phyloP scores from a whole-genome alignment of 208 protist species.

The Trypanosoma platydactyli region DNA sequence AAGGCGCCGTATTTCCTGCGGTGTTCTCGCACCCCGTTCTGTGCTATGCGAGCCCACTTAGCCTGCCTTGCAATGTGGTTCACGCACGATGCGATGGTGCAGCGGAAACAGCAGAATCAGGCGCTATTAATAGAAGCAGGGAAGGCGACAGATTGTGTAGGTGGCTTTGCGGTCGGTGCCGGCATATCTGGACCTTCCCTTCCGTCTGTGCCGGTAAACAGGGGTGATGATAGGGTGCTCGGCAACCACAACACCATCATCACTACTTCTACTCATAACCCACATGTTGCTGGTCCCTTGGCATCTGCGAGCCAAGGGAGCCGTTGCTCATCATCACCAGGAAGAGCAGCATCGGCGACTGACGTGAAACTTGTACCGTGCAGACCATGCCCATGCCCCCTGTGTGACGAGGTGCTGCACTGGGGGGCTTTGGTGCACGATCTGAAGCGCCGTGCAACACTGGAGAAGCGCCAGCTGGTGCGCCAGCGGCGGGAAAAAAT shows the following conservation, averaged over 20 bases:
- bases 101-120: conserved; percentile 2
- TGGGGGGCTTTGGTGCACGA: conserved; percentile 64
- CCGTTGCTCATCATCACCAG: no score
- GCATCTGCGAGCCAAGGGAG: no score
- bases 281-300: no score
- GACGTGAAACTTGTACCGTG: conserved; percentile 18
- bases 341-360: no score
- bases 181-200: no score
- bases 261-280: no score
- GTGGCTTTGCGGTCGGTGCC: no score
- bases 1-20: conserved; percentile 51
- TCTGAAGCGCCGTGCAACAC: conserved; percentile 59
- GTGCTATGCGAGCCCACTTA: conserved; percentile 58
- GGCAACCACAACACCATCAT: no score
- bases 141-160: no score
- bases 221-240: no score
- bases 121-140: not conserved
- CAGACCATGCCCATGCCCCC: conserved; percentile 52
- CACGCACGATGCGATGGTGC: conserved; percentile 22
- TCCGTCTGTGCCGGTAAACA: no score
- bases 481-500: conserved; percentile 45
- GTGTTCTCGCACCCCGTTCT: conserved; percentile 69
- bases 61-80: conserved; percentile 80
- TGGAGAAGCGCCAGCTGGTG: conserved; percentile 37
- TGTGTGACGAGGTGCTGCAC: conserved; percentile 63